Evolutionary conservation across 306 rosid species (phyloP), one percentile per base, ranked within the genome.

Genomic region (Datisca glomerata): DNA sequence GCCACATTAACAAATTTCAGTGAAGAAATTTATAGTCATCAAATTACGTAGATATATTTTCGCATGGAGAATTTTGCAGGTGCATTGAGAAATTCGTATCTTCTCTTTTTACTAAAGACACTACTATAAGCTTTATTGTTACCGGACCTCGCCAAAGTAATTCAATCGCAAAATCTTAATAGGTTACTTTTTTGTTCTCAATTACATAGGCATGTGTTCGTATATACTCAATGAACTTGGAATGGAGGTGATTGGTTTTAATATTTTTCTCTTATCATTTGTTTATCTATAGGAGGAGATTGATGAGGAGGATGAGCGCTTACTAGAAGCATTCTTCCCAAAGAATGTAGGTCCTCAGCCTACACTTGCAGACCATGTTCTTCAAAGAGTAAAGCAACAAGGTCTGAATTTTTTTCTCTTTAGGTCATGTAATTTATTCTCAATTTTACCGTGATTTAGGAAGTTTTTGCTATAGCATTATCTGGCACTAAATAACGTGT

Each of bases 291-390:
- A 68, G 72, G 72, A 64, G 45, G 73, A 74, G 38, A 80, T 84
- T 54, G 60, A 71, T 18, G 91, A 74, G 24, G 95, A 79, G 41
- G 91, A 83, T 6, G 93, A 80, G 64, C 68, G 35, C 43, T 18
- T 83, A 39, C 39, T 89, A 51, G 91, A 77, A 22, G 67, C 74
- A 4, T 89, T 83, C 58, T 41, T 74, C 11, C 65, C 68, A 0
- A 80, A 69, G 54, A 72, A 74, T 25, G 62, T 31, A 0, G 66
- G 69, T 34, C 53, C 38, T 4, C 82, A 67, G 44, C 71, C 56
- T 16, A 76, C 96, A 40, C 78, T 87, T 39, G 71, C 81, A 0
- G 93, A 84, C 32, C 45, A 76, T 47, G 74, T 86, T 55, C 74
- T 82, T 21, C 56, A 68, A 56, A 87, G 67, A 61, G 69, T 86